Evolutionary conservation across 495 filamentous ascomycete species (phyloP), one percentile per base, ranked within the genome.

Genomic region (Tuber magnatum): DNA sequence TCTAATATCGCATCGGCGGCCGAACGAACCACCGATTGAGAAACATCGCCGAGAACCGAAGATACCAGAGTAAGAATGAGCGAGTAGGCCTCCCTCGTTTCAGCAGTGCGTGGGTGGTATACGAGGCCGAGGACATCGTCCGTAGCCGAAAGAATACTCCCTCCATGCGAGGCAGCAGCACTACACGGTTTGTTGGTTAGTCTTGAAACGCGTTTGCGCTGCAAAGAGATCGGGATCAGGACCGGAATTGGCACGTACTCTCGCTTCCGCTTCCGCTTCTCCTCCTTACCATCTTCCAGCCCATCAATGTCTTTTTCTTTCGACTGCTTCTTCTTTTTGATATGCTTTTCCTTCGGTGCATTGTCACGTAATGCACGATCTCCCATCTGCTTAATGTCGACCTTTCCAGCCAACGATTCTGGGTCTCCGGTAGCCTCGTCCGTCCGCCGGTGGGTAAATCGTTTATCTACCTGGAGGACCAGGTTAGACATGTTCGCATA

Each of bases 401-500:
- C 91, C 76, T 94, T 92, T 42, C 95, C 94, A 48, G 95, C 95
- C 68, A 99, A 89, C 72, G 95, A 98, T 85, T 99, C 95, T 71
- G 95, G 95, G 83, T 99, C 96, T 81, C 95, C 95, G 48, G 96
- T 97, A 75, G 92, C 90, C 85, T 99, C 95, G 85, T 99, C 95
- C 78, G 91, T 92, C 78, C 92, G 89, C 42, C 81, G 76, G 73
- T 93, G 94, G 80, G 94, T 90, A 84, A 99, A 98, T 83, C 96
- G 91, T 85, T 93, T 91, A 87, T 99, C 95, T 86, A 93, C 94
- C 91, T 97, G 94, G 89, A 97, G 93, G 84, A 99, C 95, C 93
- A 99, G 90, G 90, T 99, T 99, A 87, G 95, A 98, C 95, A 99
- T 99, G 84, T 93, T 94, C 90, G 93, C 92, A 88, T 99, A 99